Base-by-base conservation (phyloP, 2,329 filamentous ascomycete genomes). In the Alternaria alternata region DNA sequence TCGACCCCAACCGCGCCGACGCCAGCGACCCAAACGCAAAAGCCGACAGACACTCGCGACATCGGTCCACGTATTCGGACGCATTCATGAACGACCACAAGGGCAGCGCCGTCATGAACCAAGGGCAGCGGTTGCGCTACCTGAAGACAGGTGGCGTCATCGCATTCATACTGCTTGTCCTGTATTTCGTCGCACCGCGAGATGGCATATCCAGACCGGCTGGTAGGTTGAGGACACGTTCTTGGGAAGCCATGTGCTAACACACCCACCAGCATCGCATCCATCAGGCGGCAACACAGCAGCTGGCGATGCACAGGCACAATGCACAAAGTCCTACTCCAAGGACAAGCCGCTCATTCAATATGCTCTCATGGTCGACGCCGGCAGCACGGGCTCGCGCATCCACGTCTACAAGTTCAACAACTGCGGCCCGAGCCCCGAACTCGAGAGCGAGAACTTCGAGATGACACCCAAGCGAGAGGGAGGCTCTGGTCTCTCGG, bases 361-460 rank as follows among this genome's bases (percentile, higher is more conserved):
- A 78, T 99, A 98, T 82, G 96, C 95, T 63, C 87, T 98, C 74
- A 99, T 99, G 95, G 92, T 99, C 75, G 95, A 99, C 80, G 95
- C 95, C 48, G 95, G 95, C 71, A 98, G 94, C 84, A 98, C 95
- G 55, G 95, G 95, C 62, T 98, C 95, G 62, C 91, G 95, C 71
- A 97, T 99, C 77, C 96, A 99, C 83, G 93, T 98, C 61, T 99
- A 97, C 86, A 92, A 93, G 77, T 99, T 98, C 87, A 98, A 98
- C 85, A 98, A 98, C 83, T 99, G 94, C 82, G 95, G 94, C 12
- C 82, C 92, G 7, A 94, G 94, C n/a, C 95, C 95, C 26, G 94
- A 97, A 81, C 87, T 99, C 51, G 95, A 99, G 81, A 84, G 89
- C 75, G 95, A 99, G 78, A 86, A 92, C 59, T 99, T 99, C 81